Percentiles rank a stretch among this genome's conserved stretches.
phyloP scores from a whole-genome alignment of 2,329 filamentous ascomycete species.

The Alternaria sp. region DNA sequence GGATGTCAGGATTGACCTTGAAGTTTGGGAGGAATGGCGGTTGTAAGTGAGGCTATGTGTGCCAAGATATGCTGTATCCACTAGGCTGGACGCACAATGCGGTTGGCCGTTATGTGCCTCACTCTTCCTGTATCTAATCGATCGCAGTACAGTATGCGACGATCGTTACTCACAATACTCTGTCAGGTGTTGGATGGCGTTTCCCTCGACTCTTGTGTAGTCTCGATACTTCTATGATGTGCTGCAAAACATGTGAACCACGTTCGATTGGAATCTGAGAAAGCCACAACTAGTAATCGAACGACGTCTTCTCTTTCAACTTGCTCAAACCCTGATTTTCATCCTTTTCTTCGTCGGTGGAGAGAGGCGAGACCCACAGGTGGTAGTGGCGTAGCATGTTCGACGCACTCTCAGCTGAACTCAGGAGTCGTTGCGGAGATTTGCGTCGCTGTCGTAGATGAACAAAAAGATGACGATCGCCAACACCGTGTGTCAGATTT shows the following conservation, averaged over 20 bases:
- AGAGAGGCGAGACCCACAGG: neutral
- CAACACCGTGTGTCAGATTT: neutral
- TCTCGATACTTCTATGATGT: neutral
- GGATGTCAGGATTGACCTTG: neutral
- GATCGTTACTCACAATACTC: neutral
- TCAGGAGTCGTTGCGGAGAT: neutral
- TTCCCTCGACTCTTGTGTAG: neutral
- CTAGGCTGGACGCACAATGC: neutral
- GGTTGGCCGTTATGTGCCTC: neutral
- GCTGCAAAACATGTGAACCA: neutral
- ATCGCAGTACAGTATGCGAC: neutral
- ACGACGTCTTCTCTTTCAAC: neutral
- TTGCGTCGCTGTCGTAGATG: neutral
- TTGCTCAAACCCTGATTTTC: neutral
- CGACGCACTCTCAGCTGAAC: neutral
- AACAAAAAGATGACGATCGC: slow-evolving; percentile 6
- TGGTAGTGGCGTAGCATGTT: neutral
- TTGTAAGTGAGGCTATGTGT: neutral
- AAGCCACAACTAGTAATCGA: neutral
- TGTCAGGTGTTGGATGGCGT: neutral
- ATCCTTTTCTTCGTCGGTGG: neutral
- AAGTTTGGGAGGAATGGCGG: neutral
- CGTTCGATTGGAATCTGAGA: neutral
- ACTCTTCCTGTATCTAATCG: neutral
- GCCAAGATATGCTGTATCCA: neutral